These are phyloP conservation scores for Alloascoidea hylecoeti DNA, from an alignment of 805 yeast species.

Conservation along the genomic window DNA sequence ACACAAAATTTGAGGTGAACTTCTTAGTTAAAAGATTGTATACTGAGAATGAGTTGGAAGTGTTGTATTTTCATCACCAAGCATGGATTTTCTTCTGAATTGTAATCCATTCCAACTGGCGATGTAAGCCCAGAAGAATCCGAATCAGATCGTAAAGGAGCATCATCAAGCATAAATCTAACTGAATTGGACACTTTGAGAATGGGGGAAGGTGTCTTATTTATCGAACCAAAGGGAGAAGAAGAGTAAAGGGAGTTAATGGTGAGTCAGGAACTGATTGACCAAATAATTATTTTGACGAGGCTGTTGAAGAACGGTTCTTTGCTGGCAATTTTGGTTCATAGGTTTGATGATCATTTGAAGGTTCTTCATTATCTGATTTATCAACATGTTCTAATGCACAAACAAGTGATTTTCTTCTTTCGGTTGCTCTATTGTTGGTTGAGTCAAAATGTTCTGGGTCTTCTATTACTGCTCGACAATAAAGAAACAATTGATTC, in stretches of 20 bases:
- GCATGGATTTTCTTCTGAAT: not conserved
- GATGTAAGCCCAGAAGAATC: not conserved
- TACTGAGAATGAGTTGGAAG: not conserved
- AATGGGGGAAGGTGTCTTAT: no score
- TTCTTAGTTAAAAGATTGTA: not conserved
- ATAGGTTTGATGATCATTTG: not conserved
- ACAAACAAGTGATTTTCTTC: no score
- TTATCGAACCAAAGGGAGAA: no score
- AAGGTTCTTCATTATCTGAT: not conserved
- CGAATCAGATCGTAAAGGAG: no score
- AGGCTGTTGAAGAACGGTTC: not conserved
- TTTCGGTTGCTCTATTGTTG: no score
- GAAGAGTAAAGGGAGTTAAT: no score
- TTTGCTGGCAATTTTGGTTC: not conserved
- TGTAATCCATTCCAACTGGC: not conserved
- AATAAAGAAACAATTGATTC: no score
- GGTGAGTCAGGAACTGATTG: not conserved
- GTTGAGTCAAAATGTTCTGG: no score
- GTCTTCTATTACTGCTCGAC: no score
- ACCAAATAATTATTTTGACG: no score
- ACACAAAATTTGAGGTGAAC: no score
- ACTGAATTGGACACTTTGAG: not conserved
- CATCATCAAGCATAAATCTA: not conserved
- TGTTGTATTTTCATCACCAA: not conserved
- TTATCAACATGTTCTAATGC: not conserved